A percentile compares a stretch with the other conserved stretches of the same genome.
These are phyloP conservation scores for Thozetella sp. DNA, from an alignment of 495 filamentous ascomycete genomes.

Conservation along the genomic window DNA sequence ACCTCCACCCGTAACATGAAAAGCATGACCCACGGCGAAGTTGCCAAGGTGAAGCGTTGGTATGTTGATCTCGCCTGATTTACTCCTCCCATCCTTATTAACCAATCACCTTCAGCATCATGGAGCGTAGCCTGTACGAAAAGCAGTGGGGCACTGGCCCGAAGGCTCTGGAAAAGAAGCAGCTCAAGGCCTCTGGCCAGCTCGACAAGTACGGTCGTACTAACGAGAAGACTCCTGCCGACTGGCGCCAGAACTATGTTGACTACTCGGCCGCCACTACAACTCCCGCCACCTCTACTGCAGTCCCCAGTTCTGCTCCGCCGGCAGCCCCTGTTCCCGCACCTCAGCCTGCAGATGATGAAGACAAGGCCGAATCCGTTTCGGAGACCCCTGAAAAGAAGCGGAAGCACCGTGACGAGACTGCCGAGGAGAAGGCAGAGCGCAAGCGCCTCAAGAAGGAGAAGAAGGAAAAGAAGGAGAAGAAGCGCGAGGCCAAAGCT, in stretches of 20 bases:
- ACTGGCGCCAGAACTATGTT: constrained; percentile 88
- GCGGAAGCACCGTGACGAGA: constrained; percentile 81
- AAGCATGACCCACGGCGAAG: constrained; percentile 86
- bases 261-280: constrained; percentile 67
- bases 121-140: constrained; percentile 97
- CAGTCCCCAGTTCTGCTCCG: too few relatives aligned
- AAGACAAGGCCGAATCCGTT: constrained; percentile 36
- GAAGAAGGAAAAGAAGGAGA: constrained; percentile 70
- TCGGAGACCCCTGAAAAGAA: constrained; percentile 60
- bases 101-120: constrained; percentile 63
- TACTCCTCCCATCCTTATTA: not conserved
- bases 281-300: constrained; percentile 22
- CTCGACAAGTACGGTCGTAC: constrained; percentile 94
- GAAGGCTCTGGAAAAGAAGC: constrained; percentile 93
- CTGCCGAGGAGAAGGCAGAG: constrained; percentile 73
- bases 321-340: too few relatives aligned
- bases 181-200: constrained; percentile 96
- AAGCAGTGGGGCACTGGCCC: constrained; percentile 93
- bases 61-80: not conserved
- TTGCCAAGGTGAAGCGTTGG: constrained; percentile 90
- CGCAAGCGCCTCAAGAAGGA: constrained; percentile 74
- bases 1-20: constrained; percentile 54
- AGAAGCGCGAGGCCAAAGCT: constrained; percentile 36
- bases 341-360: constrained; percentile 21
- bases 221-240: constrained; percentile 88